Evolutionary conservation across 2,329 filamentous ascomycete genomes (phyloP), one percentile per base, ranked within the genome.

Genomic region (Aspergillus amoenus): DNA sequence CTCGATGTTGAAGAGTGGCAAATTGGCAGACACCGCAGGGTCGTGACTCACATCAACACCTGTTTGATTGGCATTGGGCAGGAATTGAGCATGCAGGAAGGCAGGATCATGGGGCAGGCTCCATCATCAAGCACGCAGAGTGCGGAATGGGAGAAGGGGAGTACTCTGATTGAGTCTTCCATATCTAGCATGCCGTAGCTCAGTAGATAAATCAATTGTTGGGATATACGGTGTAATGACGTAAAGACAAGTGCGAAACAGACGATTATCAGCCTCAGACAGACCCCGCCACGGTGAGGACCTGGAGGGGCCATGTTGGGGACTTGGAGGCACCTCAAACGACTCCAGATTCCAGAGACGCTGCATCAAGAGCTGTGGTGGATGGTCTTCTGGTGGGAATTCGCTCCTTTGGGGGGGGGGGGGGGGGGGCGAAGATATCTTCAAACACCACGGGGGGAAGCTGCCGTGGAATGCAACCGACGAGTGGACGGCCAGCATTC

Each of bases 211-310:
- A 39, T 15, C 52, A 53, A 57, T 58, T 42, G 52, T 45, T 5
- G 52, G 43, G 39, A 50, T 30, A 41, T 34, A n/a, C n/a, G n/a
- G n/a, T n/a, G n/a, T n/a, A 52, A 58, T 62, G 60, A 60, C 49
- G 55, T 59, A 54, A 34, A 55, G 41, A 39, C 27, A 43, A 9
- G 15, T 22, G 39, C 41, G 43, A 45, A 54, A 48, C 43, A 15
- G 22, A 17, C 43, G 17, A 50, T 24, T 46, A 47, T 55, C 55
- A 60, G 55, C 58, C 55, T 55, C 58, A 54, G 27, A 44, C 41
- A 37, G 27, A 40, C 27, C 27, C 27, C 27, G 27, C 27, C 27
- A 30, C 9, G 27, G 27, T 30, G 27, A 30, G 9, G 27, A 30
- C 27, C 27, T 30, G 27, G 27, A 30, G 27, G 27, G 27, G 27